Evolutionary conservation across 495 filamentous ascomycete genomes (phyloP), one percentile per base, ranked within the genome.

Genomic region (Lepidopterella palustris): DNA sequence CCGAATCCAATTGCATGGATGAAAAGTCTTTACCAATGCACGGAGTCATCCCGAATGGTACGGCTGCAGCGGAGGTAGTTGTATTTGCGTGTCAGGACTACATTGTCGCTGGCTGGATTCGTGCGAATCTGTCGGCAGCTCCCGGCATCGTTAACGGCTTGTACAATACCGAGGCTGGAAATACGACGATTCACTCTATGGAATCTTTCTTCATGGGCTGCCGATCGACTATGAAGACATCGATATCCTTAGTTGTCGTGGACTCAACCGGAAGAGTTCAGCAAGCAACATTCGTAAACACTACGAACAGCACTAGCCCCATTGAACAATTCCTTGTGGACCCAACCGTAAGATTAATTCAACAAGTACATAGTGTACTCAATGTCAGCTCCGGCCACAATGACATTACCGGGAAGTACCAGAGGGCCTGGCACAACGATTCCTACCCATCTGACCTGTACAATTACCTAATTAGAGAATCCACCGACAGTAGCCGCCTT

Each of bases 381-480:
- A 18, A 42, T 3, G 18, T 18, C 3, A 42, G 35, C 18, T 11
- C 13, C 18, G 9, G 3, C 2, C 6, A 6, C 6, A 13, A 6
- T 6, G 31, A 35, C 13, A 13, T 13, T 35, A 35, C 6, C 31
- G 31, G 31, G 31, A 13, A 6, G 5, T 35, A 35, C 13, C 31
- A 35, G 13, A 4, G 20, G 18, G 13, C 15, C 4, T 77, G 72
- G 72, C 75, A 75, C 50, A 74, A 72, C 54, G 71, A 74, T 57
- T 69, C 62, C 1, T 67, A 75, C 13, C 57, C 70, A 0, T 57
- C 63, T 1, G 72, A 72, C 40, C 74, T 69, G 67, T 58, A 70
- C 24, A 75, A 72, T 45, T 71, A 71, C 35, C 61, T 78, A 13
- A 39, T 77, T 1, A 62, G 53, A 10, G 5, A 63, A 3, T 10